phyloP scores from a whole-genome alignment of 2,329 filamentous ascomycete genomes.

The Thyridium curvatum region DNA sequence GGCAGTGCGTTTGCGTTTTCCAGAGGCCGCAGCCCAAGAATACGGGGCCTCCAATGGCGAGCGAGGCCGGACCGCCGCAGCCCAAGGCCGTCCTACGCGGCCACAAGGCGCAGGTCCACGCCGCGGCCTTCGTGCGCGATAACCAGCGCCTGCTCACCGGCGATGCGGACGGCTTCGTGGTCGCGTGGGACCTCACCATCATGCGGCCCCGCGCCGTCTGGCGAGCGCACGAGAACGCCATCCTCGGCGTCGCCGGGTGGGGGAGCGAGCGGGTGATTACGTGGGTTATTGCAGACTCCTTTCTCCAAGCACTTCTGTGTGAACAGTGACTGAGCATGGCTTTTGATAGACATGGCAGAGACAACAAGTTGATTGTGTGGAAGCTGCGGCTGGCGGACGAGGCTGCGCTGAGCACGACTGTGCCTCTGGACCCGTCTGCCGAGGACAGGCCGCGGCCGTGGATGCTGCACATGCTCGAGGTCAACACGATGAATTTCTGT shows the following conservation, averaged over 20 bases:
- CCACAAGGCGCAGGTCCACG: slow-evolving; percentile 75
- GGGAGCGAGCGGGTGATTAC: slow-evolving; percentile 70
- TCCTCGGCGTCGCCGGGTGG: slow-evolving; percentile 71
- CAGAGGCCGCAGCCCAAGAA: too few relatives aligned
- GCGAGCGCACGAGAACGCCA: slow-evolving; percentile 73
- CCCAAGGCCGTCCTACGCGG: slow-evolving; percentile 71
- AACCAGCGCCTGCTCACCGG: slow-evolving; percentile 79
- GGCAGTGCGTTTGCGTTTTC: too few relatives aligned
- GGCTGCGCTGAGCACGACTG: slow-evolving; percentile 52
- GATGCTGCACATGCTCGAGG: slow-evolving; percentile 76
- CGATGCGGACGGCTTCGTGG: slow-evolving; percentile 84
- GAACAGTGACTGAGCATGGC: background rate
- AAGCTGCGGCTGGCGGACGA: slow-evolving; percentile 59
- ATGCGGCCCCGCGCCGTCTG: slow-evolving; percentile 80
- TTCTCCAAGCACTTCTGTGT: slow-evolving; percentile 7
- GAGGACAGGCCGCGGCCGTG: slow-evolving; percentile 60
- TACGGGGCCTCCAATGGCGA: slow-evolving; percentile 14
- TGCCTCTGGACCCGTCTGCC: slow-evolving; percentile 61
- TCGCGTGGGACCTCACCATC: slow-evolving; percentile 77
- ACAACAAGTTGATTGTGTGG: slow-evolving; percentile 84
- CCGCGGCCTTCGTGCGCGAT: slow-evolving; percentile 61
- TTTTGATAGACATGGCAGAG: slow-evolving; percentile 87
- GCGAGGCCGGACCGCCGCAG: slow-evolving; percentile 22
- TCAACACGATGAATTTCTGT: slow-evolving; percentile 96
- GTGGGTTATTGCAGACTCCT: slow-evolving; percentile 43